Evolutionary conservation across 495 filamentous ascomycete species (phyloP), one percentile per base, ranked within the genome.

Genomic region (Daldinia caldariorum): DNA sequence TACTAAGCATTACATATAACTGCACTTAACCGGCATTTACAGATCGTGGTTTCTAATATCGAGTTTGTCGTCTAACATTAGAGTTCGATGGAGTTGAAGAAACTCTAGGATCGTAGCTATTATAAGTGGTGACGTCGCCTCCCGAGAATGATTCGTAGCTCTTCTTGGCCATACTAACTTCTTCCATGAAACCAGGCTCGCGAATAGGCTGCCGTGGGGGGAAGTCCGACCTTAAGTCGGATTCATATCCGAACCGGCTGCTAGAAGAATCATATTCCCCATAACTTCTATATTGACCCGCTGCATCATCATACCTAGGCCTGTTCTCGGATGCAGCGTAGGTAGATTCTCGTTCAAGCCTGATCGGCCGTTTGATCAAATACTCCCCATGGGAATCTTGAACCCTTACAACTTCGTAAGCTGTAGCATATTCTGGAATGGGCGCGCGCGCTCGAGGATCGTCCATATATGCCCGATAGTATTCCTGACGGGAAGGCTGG

Each of bases 351-450:
- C 69, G 73, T 37, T 73, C 74, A 29, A 72, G 68, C 38, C 76
- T 78, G n/a, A 81, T 67, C 10, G 82, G 82, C 58, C 81, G 74
- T 9, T 78, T 77, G 61, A 84, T 80, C 53, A 79, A 78, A 60
- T 84, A 85, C 41, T 82, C 78, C 32, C 79, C 81, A n/a, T 72
- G 55, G 4, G 78, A 75, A 65, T 85, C 82, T 10, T 78, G 76
- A 6, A 82, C 81, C 34, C 82, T 76, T 37, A 85, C 78, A 32
- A 83, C 78, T 68, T 85, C 83, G 32, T 77, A 83, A 5, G 77
- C 71, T 37, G 79, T 76, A 29, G 78, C 77, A 26, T 54, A 58
- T 49, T 59, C 26, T 2, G 38, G 20, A 3, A 73, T 71, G 47
- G 69, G 67, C 7, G 74, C 74, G 5, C 73, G 67, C 4, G 58